Percentiles rank a stretch among this genome's conserved stretches.
Conservation (phyloP, 495 filamentous ascomycete genomes). For the Hypoxylon subgilvum region DNA sequence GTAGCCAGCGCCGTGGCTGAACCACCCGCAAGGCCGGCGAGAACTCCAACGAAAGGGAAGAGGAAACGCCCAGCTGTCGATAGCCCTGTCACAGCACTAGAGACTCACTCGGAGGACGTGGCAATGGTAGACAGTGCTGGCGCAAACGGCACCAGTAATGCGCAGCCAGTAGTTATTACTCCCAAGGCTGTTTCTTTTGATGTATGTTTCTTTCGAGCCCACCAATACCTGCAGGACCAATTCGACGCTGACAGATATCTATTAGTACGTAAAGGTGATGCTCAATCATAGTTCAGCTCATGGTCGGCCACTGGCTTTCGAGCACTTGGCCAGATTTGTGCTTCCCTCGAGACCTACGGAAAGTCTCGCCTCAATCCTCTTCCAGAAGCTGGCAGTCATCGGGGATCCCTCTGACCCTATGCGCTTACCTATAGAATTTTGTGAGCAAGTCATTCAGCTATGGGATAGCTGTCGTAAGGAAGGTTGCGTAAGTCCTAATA, state of each 20-base stretch:
- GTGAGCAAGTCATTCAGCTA: slow-evolving; percentile 49
- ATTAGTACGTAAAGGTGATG: slow-evolving; percentile 51
- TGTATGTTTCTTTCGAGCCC: slow-evolving; percentile 33
- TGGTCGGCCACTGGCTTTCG: slow-evolving; percentile 48
- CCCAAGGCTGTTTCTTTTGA: slow-evolving; percentile 39
- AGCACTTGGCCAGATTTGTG: slow-evolving; percentile 48
- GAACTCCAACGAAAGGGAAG: slow-evolving; percentile 57
- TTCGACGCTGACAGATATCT: slow-evolving; percentile 16
- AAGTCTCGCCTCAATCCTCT: slow-evolving; percentile 52
- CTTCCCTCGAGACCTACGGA: slow-evolving; percentile 49
- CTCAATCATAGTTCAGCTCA: slow-evolving; percentile 49
- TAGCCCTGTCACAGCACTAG: slow-evolving; percentile 56
- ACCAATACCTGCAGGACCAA: neutral
- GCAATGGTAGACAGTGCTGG: slow-evolving; percentile 34
- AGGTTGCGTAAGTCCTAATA: slow-evolving; percentile 24
- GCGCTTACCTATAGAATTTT: slow-evolving; percentile 51
- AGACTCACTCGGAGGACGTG: slow-evolving; percentile 49
- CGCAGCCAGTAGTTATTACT: slow-evolving; percentile 16
- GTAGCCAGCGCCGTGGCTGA: slow-evolving; percentile 46
- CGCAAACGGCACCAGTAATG: slow-evolving; percentile 10
- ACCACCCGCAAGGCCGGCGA: slow-evolving; percentile 27
- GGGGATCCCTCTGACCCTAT: slow-evolving; percentile 45
- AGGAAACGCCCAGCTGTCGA: slow-evolving; percentile 58
- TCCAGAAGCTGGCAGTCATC: slow-evolving; percentile 49
- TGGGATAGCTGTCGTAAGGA: slow-evolving; percentile 54